phyloP scores from a whole-genome alignment of 1,284 basidiomycete species.

The Coniferiporia weirii region DNA sequence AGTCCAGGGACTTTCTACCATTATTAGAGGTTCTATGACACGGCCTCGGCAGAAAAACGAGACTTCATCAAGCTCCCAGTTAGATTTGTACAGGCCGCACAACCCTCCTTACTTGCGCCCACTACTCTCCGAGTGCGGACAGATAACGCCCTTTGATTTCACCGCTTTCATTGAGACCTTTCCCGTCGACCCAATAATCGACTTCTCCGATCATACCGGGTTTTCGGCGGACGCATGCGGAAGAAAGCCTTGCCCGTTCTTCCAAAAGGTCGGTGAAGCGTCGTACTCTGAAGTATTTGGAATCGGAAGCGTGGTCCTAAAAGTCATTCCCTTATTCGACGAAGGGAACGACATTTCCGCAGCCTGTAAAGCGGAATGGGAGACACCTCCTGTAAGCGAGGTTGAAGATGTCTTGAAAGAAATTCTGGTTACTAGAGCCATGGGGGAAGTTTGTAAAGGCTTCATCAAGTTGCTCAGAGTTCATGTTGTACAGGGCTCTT shows the following conservation, averaged over 20 bases:
- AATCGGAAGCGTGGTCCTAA: slow-evolving; percentile 79
- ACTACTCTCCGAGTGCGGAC: slow-evolving; percentile 61
- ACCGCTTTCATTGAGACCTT: slow-evolving; percentile 76
- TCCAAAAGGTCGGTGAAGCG: slow-evolving; percentile 91
- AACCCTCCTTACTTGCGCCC: slow-evolving; percentile 50
- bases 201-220: slow-evolving; percentile 40
- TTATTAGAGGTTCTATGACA: background rate
- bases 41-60: background rate
- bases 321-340: slow-evolving; percentile 73
- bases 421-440: slow-evolving; percentile 77
- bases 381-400: slow-evolving; percentile 64
- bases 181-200: slow-evolving; percentile 45
- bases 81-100: slow-evolving; percentile 17
- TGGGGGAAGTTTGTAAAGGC: slow-evolving; percentile 67
- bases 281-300: slow-evolving; percentile 98
- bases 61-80: slow-evolving; percentile 35
- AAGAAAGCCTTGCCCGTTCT: slow-evolving; percentile 27
- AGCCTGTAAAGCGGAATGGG: slow-evolving; percentile 28
- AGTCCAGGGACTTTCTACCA: background rate
- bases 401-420: slow-evolving; percentile 81
- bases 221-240: slow-evolving; percentile 22
- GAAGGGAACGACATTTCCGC: slow-evolving; percentile 31
- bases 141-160: slow-evolving; percentile 65
- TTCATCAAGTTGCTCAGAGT: slow-evolving; percentile 77
- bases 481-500: slow-evolving; percentile 81